phyloP scores from a whole-genome alignment of 495 filamentous ascomycete species.

The Extremus antarcticus region DNA sequence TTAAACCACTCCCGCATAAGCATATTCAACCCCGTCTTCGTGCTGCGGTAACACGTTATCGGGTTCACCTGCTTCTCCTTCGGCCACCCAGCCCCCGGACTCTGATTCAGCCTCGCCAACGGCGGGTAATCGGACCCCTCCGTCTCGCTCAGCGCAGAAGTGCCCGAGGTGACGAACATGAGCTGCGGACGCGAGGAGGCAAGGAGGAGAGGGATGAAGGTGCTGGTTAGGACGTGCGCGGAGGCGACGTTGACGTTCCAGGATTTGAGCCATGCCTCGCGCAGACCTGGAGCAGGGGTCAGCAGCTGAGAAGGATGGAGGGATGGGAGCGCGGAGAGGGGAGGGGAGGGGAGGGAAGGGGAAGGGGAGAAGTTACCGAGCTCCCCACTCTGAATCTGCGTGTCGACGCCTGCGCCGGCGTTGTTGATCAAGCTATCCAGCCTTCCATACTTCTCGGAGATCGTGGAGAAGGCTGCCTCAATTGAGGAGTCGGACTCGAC shows the following conservation, averaged over 20 bases:
- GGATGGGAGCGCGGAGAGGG: too few relatives aligned
- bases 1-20: conserved; percentile 49
- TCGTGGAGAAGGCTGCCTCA: conserved; percentile 24
- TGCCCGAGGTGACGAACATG: conserved; percentile 39
- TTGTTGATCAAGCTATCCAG: conserved; percentile 29
- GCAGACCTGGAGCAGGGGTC: too few relatives aligned
- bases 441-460: conserved; percentile 20
- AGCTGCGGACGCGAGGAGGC: conserved; percentile 38
- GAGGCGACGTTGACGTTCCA: conserved; percentile 42
- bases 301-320: too few relatives aligned
- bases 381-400: conserved; percentile 1
- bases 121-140: conserved; percentile 16
- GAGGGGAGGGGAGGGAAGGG: too few relatives aligned
- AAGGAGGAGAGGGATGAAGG: conserved; percentile 41
- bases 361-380: too few relatives aligned
- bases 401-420: conserved; percentile 21
- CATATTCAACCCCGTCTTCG: conserved; percentile 57
- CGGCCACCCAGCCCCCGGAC: conserved; percentile 39
- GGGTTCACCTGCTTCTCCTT: conserved; percentile 21
- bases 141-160: conserved; percentile 35
- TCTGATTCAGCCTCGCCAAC: conserved; percentile 24
- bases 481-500: conserved; percentile 28
- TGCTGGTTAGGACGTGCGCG: conserved; percentile 37
- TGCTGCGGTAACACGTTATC: conserved; percentile 37
- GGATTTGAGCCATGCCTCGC: conserved; percentile 36